Base-by-base conservation (phyloP, 805 yeast genomes). In the Cyberlindnera sargentensis region DNA sequence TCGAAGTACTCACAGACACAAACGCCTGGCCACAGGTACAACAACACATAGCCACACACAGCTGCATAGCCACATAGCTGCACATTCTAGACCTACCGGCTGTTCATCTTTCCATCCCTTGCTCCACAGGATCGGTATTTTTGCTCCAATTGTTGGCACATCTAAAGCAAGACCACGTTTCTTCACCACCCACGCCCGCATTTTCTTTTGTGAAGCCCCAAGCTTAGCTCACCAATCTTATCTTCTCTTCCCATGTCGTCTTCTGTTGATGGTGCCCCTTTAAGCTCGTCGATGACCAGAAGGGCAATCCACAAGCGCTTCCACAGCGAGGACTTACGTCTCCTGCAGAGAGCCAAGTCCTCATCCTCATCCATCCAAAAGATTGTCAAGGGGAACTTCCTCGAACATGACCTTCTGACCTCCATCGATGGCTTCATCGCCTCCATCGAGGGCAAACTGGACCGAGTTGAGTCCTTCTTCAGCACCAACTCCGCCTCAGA, bases 361-460 rank as follows among this genome's bases (percentile, higher is more conserved):
- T 55, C 60, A 1, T 52, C 62, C 1, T 47, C 45, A 7, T 47
- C 60, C 1, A 48, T 57, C 44, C 48, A 50, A 39, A 49, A 47
- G 36, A 54, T 57, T 10, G 57, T 45, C 3, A 49, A 54, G 37
- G 51, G 50, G n/a, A 56, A 57, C 43, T 51, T 55, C 1, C 43
- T 55, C 30, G 49, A 56, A 24, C 43, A 41, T 2, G 61, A 56
- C 34, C 35, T 54, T 6, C 42, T 58, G 11, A 44, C 46, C 8
- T 46, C 55, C 2, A 50, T 57, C 15, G 58, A 57, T 32, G 44
- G 40, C 11, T 58, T 56, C 38, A 51, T 58, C 15, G 47, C 47
- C 1, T 52, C 61, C 4, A 51, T 58, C 8, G 61, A 58, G 32
- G 47, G 49, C 5, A 58, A 55, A 38, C 40, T 58, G 10, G 58